Evolutionary conservation across 352 stramenopile genomes (phyloP), one percentile per base, ranked within the genome.

Genomic region (Phytophthora sp.): DNA sequence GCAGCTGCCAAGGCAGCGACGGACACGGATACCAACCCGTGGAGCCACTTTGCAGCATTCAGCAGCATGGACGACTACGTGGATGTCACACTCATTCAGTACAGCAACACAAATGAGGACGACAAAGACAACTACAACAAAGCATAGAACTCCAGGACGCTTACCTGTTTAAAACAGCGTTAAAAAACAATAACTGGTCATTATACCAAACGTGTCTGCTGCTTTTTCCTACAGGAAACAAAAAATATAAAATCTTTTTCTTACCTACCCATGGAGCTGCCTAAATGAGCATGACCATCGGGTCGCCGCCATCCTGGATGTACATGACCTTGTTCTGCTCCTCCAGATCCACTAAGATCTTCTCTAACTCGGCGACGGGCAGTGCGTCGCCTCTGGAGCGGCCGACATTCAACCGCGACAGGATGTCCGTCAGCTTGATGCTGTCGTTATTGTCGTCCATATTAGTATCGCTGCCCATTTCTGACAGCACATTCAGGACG

Each of bases 291-390:
- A 96, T 93, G 38, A 96, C 74, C 71, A 88, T 80, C 23, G 86
- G 86, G 44, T 91, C 85, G 41, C 85, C 86, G 58, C 80, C 82
- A 69, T 94, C 88, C 63, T 79, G 84, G 52, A 96, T 81, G 71
- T 91, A 96, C 88, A 96, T 96, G 75, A 96, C 69, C 73, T 94
- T 94, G 80, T 96, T 96, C 74, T 94, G 74, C 62, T 92, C 77
- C 54, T 96, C 88, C 49, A 95, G 76, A 57, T 85, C 77, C 52
- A 86, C 61, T 55, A 95, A 67, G 47, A 94, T 79, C 49, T 79
- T 74, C 56, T 91, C 82, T 55, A 96, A 70, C 59, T 92, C 80
- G n/a, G 53, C 59, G 33, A 69, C 73, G 20, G 74, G 75, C 29
- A 93, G 74, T 6, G 36, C 52, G 20, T 72, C 69, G 47, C 57